A percentile compares a stretch with the other conserved stretches of the same genome.
Conservation (phyloP, 179 eudicot species). For the Silene noctiflora region DNA sequence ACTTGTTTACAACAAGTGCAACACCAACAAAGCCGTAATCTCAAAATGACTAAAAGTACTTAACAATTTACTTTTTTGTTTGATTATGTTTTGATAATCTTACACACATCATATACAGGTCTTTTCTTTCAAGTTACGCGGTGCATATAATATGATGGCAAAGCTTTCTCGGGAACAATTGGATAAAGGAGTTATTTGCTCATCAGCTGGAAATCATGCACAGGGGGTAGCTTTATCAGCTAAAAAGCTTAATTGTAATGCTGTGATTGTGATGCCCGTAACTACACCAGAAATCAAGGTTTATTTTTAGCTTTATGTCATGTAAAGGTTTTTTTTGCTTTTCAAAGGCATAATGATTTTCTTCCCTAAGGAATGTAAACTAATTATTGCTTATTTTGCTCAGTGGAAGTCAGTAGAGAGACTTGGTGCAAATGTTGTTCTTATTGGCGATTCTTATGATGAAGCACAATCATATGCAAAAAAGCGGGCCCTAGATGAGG, state of each 20-base stretch:
- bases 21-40: too few species aligned
- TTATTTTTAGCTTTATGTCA: not conserved
- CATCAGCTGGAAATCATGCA: conserved; percentile 99
- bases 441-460: conserved; percentile 90
- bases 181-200: conserved; percentile 86
- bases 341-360: too few species aligned
- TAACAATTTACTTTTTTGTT: too few species aligned
- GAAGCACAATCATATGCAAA: conserved; percentile 92
- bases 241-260: conserved; percentile 65
- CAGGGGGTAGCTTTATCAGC: conserved; percentile 98
- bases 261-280: conserved; percentile 94
- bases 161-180: conserved; percentile 76
- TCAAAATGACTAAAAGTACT: too few species aligned
- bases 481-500: conserved; percentile 63
- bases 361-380: not conserved
- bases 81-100: not conserved
- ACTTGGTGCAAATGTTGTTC: conserved; percentile 92
- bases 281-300: conserved; percentile 99
- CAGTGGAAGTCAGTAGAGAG: conserved; percentile 95
- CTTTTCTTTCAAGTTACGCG: conserved; percentile 89
- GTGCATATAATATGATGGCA: conserved; percentile 98
- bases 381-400: conserved; percentile 7
- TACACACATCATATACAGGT: conserved; percentile 42
- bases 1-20: too few species aligned
- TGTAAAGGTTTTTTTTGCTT: not conserved